phyloP scores from a whole-genome alignment of 257 asterid species.

The Apocynum venetum region DNA sequence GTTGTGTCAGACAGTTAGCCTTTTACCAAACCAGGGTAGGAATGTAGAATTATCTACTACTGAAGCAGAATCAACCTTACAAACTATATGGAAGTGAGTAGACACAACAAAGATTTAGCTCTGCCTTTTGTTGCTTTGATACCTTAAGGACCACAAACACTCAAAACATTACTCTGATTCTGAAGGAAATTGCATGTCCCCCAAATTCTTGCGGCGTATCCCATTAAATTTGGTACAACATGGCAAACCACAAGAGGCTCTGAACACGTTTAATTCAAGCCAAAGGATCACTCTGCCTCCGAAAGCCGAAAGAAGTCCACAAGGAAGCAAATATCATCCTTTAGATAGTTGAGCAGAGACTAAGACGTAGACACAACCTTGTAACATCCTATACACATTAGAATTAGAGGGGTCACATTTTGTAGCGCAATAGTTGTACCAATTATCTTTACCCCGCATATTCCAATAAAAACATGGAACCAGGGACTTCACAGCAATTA shows the following conservation, averaged over 20 bases:
- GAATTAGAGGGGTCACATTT: conserved; percentile 1
- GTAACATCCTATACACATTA: conserved; percentile 3
- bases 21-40: conserved; percentile 1
- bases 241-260: conserved; percentile 1
- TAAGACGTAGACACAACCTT: background rate
- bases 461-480: conserved; percentile 6
- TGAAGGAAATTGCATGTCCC: conserved; percentile 2
- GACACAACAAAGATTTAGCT: background rate
- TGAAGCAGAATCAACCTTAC: conserved; percentile 4
- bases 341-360: background rate
- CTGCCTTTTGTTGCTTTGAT: background rate
- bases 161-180: background rate
- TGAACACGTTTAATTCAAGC: background rate
- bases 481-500: conserved; percentile 16
- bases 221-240: background rate
- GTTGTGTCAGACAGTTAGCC: background rate
- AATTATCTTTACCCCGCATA: background rate
- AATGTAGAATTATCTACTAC: background rate
- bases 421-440: conserved; percentile 3
- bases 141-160: background rate
- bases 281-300: background rate
- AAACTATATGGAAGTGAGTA: background rate
- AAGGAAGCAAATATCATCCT: conserved; percentile 12
- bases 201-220: background rate
- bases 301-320: background rate